Conservation (phyloP, 257 asterid genomes). For the Solanum virginianum region DNA sequence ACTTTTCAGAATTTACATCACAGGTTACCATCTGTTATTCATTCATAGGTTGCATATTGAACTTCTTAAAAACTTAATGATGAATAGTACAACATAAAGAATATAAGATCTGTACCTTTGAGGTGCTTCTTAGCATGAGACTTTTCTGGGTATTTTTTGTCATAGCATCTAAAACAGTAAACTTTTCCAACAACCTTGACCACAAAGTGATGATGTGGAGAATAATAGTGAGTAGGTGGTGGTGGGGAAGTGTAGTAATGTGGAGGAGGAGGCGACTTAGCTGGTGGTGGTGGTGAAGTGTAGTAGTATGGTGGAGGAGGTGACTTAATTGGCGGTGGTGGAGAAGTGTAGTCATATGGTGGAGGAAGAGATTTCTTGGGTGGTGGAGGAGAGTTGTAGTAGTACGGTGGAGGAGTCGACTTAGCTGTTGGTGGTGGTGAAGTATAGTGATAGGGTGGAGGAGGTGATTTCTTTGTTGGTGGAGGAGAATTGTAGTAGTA, state of each 20-base stretch:
- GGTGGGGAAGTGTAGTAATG: constrained; percentile 1
- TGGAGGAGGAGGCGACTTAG: not conserved
- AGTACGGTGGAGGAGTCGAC: not conserved
- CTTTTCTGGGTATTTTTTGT: constrained; percentile 3
- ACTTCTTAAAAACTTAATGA: not conserved
- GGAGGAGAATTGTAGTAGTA: not conserved
- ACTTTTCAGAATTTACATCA: not conserved
- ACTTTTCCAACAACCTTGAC: constrained; percentile 24
- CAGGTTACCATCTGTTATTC: too few relatives aligned
- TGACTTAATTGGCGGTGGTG: not conserved
- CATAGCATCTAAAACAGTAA: constrained; percentile 14
- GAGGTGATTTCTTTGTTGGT: not conserved
- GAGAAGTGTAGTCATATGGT: not conserved
- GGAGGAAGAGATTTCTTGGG: not conserved
- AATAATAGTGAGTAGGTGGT: constrained; percentile 4
- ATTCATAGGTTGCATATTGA: too few relatives aligned
- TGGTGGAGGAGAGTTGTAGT: not conserved
- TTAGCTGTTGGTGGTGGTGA: constrained; percentile 8
- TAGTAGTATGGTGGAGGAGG: not conserved
- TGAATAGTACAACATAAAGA: not conserved
- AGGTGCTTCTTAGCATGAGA: constrained; percentile 20
- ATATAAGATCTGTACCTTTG: constrained; percentile 3
- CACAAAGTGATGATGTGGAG: not conserved
- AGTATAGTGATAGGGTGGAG: constrained; percentile 2
- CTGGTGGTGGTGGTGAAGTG: constrained; percentile 1